These are phyloP conservation scores for Oxyria digyna DNA, from an alignment of 148 eudicot genomes.

Conservation along the genomic window DNA sequence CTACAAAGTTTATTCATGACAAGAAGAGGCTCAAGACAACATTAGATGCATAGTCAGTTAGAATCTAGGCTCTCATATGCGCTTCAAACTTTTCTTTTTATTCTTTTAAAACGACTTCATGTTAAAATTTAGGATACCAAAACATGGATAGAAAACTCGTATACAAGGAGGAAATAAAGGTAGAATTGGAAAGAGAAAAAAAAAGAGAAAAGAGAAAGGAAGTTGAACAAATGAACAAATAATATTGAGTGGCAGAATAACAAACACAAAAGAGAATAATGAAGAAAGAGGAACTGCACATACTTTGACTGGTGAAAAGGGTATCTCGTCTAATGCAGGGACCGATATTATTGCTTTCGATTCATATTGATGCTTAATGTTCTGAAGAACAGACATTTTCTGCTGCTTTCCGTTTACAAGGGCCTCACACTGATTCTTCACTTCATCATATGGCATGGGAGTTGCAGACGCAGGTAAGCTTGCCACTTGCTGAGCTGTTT, in stretches of 20 bases:
- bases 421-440: slow-evolving; percentile 80
- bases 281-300: slow-evolving; percentile 13
- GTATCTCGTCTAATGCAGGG: slow-evolving; percentile 19
- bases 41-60: neutral
- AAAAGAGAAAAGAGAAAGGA: neutral
- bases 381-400: slow-evolving; percentile 75
- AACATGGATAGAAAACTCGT: neutral
- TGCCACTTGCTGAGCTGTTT: slow-evolving; percentile 79
- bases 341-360: slow-evolving; percentile 38
- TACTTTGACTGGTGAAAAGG: slow-evolving; percentile 25
- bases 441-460: slow-evolving; percentile 65
- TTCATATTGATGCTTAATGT: slow-evolving; percentile 46
- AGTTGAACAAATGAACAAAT: neutral
- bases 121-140: neutral
- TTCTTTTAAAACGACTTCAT: neutral
- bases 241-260: neutral
- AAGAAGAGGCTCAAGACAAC: neutral
- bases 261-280: neutral
- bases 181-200: neutral
- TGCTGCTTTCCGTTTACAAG: slow-evolving; percentile 71
- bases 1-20: neutral
- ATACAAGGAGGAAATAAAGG: too few species aligned
- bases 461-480: slow-evolving; percentile 44
- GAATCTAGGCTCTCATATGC: neutral
- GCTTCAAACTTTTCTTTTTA: too few species aligned